These are phyloP conservation scores for Leishmania mexicana DNA, from an alignment of 208 protist species.

Conservation along the genomic window DNA sequence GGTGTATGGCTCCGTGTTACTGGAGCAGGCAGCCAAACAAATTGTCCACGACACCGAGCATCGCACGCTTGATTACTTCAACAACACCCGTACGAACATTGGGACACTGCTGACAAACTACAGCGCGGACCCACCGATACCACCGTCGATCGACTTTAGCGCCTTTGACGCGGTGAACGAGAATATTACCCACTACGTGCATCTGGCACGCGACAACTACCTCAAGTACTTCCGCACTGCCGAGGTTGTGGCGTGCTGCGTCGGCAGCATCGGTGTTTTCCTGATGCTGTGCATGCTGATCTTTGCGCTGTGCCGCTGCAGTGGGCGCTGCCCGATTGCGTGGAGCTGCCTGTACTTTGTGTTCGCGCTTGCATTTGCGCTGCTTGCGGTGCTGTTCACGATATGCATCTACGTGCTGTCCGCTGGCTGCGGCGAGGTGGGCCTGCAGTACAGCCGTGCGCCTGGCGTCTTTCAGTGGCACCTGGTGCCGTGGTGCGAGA, in stretches of 20 bases:
- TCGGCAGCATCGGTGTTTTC: constrained; percentile 53
- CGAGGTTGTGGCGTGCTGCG: constrained; percentile 52
- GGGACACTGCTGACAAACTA: constrained; percentile 40
- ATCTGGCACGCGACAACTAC: constrained; percentile 41
- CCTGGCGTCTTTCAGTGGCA: constrained; percentile 82
- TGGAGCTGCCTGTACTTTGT: constrained; percentile 66
- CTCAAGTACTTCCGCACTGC: constrained; percentile 70
- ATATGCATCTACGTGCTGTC: constrained; percentile 46
- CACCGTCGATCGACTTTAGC: constrained; percentile 31
- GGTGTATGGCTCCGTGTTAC: constrained; percentile 51
- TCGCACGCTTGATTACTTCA: constrained; percentile 53
- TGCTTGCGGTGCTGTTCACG: constrained; percentile 65
- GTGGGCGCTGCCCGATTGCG: constrained; percentile 35
- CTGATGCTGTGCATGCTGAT: constrained; percentile 61
- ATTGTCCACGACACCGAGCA: constrained; percentile 38
- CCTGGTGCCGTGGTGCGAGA: constrained; percentile 68
- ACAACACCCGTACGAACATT: constrained; percentile 37
- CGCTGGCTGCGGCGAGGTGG: constrained; percentile 62
- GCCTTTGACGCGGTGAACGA: constrained; percentile 45
- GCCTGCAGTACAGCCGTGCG: constrained; percentile 60
- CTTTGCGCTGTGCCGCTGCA: constrained; percentile 59
- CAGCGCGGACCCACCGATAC: constrained; percentile 27
- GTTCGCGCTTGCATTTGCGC: constrained; percentile 60
- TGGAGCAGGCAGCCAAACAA: constrained; percentile 32
- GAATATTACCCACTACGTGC: constrained; percentile 31